A percentile compares a stretch with the other conserved stretches of the same genome.
These are phyloP conservation scores for Claviceps sp. DNA, from an alignment of 2,329 filamentous ascomycete genomes.

Conservation along the genomic window DNA sequence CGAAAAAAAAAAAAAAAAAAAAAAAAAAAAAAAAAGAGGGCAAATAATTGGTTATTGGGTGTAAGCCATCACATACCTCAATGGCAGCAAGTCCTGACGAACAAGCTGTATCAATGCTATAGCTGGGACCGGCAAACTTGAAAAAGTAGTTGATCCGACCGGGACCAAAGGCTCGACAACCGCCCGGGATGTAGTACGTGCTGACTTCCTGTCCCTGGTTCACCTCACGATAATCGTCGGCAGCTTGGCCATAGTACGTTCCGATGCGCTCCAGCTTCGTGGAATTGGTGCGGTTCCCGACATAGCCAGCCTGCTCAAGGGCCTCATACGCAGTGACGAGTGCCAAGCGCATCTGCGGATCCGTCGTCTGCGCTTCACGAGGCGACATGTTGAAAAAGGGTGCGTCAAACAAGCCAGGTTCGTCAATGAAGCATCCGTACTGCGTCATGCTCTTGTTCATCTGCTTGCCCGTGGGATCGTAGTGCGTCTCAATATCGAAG, in stretches of 20 bases:
- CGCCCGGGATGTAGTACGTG: slow-evolving; percentile 36
- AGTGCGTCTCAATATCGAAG: slow-evolving; percentile 52
- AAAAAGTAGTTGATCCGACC: slow-evolving; percentile 53
- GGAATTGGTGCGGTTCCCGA: slow-evolving; percentile 21
- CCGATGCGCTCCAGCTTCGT: slow-evolving; percentile 47
- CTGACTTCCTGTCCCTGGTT: slow-evolving; percentile 77
- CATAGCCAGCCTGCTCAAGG: slow-evolving; percentile 54
- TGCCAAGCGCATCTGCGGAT: slow-evolving; percentile 60
- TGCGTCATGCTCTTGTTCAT: slow-evolving; percentile 55
- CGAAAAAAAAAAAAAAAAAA: not conserved
- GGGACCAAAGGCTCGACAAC: slow-evolving; percentile 68
- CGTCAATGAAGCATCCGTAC: slow-evolving; percentile 54
- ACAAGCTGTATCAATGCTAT: slow-evolving; percentile 63
- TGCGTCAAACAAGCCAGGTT: slow-evolving; percentile 59
- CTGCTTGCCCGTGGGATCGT: slow-evolving; percentile 49
- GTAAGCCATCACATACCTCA: slow-evolving; percentile 23
- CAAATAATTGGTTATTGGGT: not conserved
- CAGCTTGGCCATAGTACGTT: slow-evolving; percentile 54
- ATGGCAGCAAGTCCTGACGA: slow-evolving; percentile 62
- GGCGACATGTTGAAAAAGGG: slow-evolving; percentile 73
- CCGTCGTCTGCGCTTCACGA: slow-evolving; percentile 55
- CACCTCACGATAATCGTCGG: slow-evolving; percentile 43
- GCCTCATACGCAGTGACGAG: slow-evolving; percentile 65
- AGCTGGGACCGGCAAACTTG: slow-evolving; percentile 60
- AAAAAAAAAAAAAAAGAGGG: too few relatives aligned